These are phyloP conservation scores for Xylariales sp. DNA, from an alignment of 2,329 filamentous ascomycete genomes.

Conservation along the genomic window DNA sequence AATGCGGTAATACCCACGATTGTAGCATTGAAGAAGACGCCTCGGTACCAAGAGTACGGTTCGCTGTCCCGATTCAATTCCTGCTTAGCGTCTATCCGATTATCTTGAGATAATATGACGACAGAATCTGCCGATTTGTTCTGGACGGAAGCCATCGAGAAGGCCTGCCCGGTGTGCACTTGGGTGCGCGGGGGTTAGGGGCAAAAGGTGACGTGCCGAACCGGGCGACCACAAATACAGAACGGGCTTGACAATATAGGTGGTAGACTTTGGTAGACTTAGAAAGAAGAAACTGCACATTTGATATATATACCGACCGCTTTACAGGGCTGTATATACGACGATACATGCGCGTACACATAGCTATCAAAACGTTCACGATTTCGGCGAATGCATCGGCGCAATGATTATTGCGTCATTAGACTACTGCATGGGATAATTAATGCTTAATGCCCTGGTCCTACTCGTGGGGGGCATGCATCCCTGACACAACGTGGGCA, in stretches of 20 bases:
- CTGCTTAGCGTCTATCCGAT: neutral
- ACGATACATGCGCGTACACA: neutral
- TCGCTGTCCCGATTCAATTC: neutral
- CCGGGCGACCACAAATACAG: no score
- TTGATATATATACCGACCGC: neutral
- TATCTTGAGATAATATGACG: neutral
- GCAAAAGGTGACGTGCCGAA: no score
- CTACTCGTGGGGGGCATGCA: neutral
- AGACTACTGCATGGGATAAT: neutral
- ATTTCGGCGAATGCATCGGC: neutral
- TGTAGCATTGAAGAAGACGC: slow-evolving; percentile 2
- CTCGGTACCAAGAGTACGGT: neutral
- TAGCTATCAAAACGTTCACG: neutral
- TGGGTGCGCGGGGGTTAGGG: no score
- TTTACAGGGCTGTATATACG: neutral
- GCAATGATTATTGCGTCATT: neutral
- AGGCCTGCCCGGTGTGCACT: neutral
- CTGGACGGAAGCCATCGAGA: neutral
- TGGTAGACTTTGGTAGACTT: neutral
- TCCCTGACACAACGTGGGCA: neutral
- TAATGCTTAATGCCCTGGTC: neutral
- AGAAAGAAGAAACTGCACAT: neutral
- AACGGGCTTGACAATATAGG: neutral
- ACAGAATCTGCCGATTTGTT: neutral
- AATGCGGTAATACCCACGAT: slow-evolving; percentile 4